Evolutionary conservation across 352 stramenopile species (phyloP).

Genomic region (Phytophthora sojae): DNA sequence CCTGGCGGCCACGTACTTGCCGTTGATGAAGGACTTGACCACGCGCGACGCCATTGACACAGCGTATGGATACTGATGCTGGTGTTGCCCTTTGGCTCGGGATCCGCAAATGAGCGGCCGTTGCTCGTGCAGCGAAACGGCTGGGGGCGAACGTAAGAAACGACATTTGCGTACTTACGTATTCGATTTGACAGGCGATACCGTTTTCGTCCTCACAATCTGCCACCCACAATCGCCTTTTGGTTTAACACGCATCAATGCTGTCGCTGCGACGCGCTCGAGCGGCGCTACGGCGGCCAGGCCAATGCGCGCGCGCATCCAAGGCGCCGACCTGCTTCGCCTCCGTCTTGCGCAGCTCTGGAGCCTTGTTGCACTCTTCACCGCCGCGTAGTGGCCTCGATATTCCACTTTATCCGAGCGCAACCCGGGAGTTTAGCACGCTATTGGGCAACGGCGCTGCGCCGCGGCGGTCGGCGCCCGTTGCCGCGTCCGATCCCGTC

Average conservation of each 20-base stretch:
- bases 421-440: conserved; percentile 14
- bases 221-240: too few relatives aligned
- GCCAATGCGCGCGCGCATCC: background rate
- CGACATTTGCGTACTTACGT: too few relatives aligned
- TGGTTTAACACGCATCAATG: conserved; percentile 20
- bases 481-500: conserved; percentile 30
- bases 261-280: conserved; percentile 8
- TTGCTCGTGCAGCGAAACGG: conserved; percentile 24
- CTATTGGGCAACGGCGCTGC: conserved; percentile 21
- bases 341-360: conserved; percentile 12
- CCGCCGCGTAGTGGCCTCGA: background rate
- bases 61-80: too few relatives aligned
- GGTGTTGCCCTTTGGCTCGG: background rate
- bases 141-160: background rate
- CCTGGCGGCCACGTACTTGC: conserved; percentile 52
- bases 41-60: conserved; percentile 30
- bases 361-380: conserved; percentile 4
- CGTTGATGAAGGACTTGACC: conserved; percentile 81
- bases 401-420: conserved; percentile 16
- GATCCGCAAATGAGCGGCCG: conserved; percentile 4
- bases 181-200: too few relatives aligned
- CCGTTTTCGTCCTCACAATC: too few relatives aligned
- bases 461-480: conserved; percentile 1
- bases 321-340: background rate
- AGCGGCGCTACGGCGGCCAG: conserved; percentile 8